These are phyloP conservation scores for Diplodia sapinea DNA, from an alignment of 2,329 filamentous ascomycete genomes.

Conservation along the genomic window DNA sequence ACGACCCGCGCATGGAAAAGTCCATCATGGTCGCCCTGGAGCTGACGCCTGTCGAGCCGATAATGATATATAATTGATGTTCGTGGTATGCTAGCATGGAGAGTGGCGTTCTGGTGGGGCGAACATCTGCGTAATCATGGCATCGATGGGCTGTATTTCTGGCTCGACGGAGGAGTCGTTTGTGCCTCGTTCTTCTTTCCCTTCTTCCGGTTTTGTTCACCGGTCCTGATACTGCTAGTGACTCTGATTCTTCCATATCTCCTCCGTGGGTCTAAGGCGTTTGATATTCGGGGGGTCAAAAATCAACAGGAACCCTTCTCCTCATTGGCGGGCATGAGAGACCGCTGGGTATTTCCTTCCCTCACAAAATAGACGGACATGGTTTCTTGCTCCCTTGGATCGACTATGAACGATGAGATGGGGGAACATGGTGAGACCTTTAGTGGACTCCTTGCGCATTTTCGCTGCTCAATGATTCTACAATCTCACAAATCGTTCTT, in stretches of 20 bases:
- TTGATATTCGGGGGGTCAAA: neutral
- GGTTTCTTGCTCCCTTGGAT: neutral
- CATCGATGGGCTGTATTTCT: neutral
- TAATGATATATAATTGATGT: slow-evolving; percentile 9
- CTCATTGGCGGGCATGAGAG: neutral
- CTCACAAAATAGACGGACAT: neutral
- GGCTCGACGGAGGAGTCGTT: neutral
- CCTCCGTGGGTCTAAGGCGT: neutral
- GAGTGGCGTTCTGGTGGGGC: neutral
- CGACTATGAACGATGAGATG: neutral
- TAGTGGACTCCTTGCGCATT: neutral
- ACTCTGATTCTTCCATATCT: neutral
- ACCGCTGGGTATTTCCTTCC: neutral
- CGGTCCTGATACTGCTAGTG: neutral
- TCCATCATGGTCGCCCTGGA: slow-evolving; percentile 28
- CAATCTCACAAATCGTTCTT: neutral
- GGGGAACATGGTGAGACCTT: neutral
- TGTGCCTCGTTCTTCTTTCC: neutral
- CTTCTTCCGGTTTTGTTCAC: neutral
- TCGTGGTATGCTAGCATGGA: neutral
- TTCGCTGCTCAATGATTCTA: neutral
- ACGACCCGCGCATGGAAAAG: slow-evolving; percentile 34
- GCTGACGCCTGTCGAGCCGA: slow-evolving; percentile 24
- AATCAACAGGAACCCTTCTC: neutral
- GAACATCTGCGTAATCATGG: slow-evolving; percentile 3